Evolutionary conservation across 2,329 filamentous ascomycete genomes (phyloP), one percentile per base, ranked within the genome.

Genomic region (Colletotrichum noveboracense): DNA sequence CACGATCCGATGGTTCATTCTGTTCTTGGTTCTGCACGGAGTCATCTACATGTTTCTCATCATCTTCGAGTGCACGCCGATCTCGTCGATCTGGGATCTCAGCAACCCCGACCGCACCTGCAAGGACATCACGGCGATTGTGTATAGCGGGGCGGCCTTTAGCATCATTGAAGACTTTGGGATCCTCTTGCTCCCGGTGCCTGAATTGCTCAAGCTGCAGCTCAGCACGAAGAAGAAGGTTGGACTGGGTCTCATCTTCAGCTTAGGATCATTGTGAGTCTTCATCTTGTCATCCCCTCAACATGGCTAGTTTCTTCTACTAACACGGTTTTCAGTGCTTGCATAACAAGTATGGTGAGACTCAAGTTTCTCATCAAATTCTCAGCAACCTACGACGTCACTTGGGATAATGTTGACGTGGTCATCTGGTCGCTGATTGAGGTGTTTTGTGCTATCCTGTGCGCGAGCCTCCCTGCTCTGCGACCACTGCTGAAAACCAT

Each of bases 391-490:
- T 55, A 66, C 10, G 65, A 55, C 48, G 36, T 70, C 6, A 65
- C 34, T 80, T 81, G 78, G 77, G 74, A 80, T 48, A 80, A 80
- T 48, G 79, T 81, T 38, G 80, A 83, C 61, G 75, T 83, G 6
- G 78, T 83, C 8, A 79, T 81, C 24, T 84, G 83, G 83, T 82
- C 81, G 10, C 72, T 79, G 5, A 80, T 83, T 32, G 83, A 84
- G 75, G 77, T 78, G 9, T 79, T 79, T 28, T 78, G 81, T 7
- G 87, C 86, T 9, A 86, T 88, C 18, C 82, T 83, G 24, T 86
- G 82, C 5, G 86, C 85, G 60, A 88, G 86, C 67, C 84, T 87
- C 1, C 82, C 83, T 6, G 82, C 85, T 28, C 85, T 81, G 7
- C 87, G 86, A 0, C 87, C 84, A 66, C 71, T 26, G 75, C 76